These are phyloP conservation scores for Arabidopsis arenosa DNA, from an alignment of 345 rosid species.

Conservation along the genomic window DNA sequence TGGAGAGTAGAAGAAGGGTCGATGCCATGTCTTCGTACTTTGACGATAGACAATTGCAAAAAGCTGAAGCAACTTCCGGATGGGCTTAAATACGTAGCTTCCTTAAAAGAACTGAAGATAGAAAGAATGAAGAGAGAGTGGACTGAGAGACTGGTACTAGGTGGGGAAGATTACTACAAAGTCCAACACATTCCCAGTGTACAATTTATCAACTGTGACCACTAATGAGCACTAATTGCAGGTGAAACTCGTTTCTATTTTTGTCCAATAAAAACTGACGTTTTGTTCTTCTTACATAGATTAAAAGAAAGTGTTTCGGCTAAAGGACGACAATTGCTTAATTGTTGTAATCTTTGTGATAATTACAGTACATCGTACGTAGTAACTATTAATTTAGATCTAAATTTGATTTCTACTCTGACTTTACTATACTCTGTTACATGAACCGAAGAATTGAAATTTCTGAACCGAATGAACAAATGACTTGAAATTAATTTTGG, in stretches of 20 bases:
- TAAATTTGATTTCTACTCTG: background rate
- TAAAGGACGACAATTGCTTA: background rate
- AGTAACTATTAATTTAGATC: background rate
- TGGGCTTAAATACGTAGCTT: conserved; percentile 20
- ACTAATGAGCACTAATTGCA: background rate
- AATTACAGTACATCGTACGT: too few species aligned
- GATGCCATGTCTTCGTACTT: conserved; percentile 42
- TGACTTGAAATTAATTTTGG: background rate
- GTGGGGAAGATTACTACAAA: conserved; percentile 27
- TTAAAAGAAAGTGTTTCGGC: background rate
- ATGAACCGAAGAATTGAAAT: too few species aligned
- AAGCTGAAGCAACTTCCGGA: conserved; percentile 46
- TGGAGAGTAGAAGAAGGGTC: conserved; percentile 41
- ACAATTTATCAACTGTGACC: conserved; percentile 22
- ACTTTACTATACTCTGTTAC: too few species aligned
- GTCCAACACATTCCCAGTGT: conserved; percentile 36
- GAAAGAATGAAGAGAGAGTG: conserved; percentile 24
- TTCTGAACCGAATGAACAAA: too few species aligned
- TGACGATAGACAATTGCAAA: conserved; percentile 43
- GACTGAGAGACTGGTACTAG: conserved; percentile 10
- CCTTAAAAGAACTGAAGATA: conserved; percentile 15
- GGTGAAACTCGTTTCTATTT: background rate
- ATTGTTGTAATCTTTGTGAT: background rate
- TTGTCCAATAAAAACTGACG: background rate
- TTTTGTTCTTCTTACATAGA: background rate